These are phyloP conservation scores for Colletotrichum simmondsii DNA, from an alignment of 2,329 filamentous ascomycete genomes.

Conservation along the genomic window DNA sequence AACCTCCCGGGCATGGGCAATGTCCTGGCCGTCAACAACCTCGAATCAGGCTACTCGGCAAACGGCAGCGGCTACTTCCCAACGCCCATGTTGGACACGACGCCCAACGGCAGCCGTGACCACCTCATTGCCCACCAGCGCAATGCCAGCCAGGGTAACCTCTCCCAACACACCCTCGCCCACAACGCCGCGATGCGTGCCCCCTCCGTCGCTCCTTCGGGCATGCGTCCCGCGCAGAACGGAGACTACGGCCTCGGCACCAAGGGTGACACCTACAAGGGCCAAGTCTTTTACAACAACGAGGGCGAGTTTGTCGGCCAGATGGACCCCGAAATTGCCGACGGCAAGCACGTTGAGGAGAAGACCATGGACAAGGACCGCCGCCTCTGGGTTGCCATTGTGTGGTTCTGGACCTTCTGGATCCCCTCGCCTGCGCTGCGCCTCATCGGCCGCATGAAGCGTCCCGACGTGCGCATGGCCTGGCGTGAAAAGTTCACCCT, in stretches of 20 bases:
- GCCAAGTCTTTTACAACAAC: conserved; percentile 78
- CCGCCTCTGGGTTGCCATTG: conserved; percentile 81
- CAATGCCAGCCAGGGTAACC: conserved; percentile 65
- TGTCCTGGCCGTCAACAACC: conserved; percentile 59
- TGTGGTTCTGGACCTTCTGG: conserved; percentile 93
- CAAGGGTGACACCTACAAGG: conserved; percentile 84
- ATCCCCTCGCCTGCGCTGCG: conserved; percentile 87
- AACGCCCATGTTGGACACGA: conserved; percentile 67
- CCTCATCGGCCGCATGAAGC: conserved; percentile 93
- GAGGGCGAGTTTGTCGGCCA: conserved; percentile 75
- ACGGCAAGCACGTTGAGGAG: conserved; percentile 80
- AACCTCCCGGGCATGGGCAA: conserved; percentile 42
- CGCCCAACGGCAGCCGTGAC: conserved; percentile 76
- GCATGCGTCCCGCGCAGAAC: conserved; percentile 62
- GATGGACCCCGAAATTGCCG: conserved; percentile 81
- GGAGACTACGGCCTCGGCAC: conserved; percentile 91
- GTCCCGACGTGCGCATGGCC: conserved; percentile 94
- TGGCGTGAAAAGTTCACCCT: conserved; percentile 96
- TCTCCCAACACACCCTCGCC: conserved; percentile 63
- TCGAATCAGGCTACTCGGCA: conserved; percentile 80
- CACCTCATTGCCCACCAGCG: conserved; percentile 73
- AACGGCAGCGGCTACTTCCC: conserved; percentile 77
- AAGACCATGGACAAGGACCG: conserved; percentile 71
- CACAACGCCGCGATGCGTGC: conserved; percentile 52
- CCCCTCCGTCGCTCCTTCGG: conserved; percentile 71